Evolutionary conservation across 176 grass and related monocot genomes (phyloP).

Genomic region (Areca catechu): DNA sequence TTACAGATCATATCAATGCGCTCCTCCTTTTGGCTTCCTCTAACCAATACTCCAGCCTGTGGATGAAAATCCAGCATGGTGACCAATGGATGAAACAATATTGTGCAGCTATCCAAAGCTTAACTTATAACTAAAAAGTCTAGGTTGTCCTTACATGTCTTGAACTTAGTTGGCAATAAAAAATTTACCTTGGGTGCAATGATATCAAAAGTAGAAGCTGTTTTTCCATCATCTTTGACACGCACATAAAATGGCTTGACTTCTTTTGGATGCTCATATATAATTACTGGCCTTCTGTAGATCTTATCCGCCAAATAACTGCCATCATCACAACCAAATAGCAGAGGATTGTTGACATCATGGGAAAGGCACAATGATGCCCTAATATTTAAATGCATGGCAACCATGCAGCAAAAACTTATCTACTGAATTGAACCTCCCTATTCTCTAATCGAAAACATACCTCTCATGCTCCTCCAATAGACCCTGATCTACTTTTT

Average conservation of each 20-base stretch:
- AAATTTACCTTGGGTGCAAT: constrained; percentile 45
- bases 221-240: constrained; percentile 29
- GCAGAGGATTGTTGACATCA: no score
- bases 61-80: not conserved
- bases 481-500: constrained; percentile 42
- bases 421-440: no score
- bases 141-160: no score
- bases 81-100: not conserved
- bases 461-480: constrained; percentile 49
- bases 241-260: constrained; percentile 57
- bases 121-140: no score
- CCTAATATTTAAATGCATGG: no score
- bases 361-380: no score
- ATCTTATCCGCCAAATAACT: constrained; percentile 41
- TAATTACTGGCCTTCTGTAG: constrained; percentile 32
- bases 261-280: constrained; percentile 53
- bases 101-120: constrained; percentile 3
- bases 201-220: constrained; percentile 50
- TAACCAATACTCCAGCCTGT: constrained; percentile 41
- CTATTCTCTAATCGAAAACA: no score
- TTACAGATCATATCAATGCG: constrained; percentile 35
- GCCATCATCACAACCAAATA: not conserved
- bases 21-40: constrained; percentile 60
- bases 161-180: no score
- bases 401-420: no score